Evolutionary conservation across 2,329 filamentous ascomycete genomes (phyloP), one percentile per base, ranked within the genome.

Genomic region (Ceratocystis alfenasii): DNA sequence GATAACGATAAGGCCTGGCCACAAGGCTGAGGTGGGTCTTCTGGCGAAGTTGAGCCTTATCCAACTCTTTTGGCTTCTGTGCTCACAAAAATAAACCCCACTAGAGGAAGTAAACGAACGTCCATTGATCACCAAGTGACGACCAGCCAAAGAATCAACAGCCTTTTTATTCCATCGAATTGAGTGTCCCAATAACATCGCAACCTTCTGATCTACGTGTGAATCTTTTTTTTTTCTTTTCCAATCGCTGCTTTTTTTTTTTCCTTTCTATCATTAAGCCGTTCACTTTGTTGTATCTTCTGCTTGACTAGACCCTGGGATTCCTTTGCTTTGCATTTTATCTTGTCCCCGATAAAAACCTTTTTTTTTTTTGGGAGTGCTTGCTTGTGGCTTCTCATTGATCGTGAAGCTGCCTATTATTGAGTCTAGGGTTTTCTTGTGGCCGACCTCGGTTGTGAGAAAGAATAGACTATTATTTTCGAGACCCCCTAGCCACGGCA

Each of bases 11-110:
- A 59, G 55, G 33, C 30, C 28, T 59, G 10, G 17, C 3, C 15
- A 41, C 63, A 61, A 65, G 63, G 63, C 63, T 65, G 63, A 65
- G 48, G 63, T 65, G 63, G 63, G 53, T 65, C 63, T 28, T 7
- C n/a, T 45, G 10, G 22, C 25, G 22, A 15, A n/a, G 22, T 8
- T n/a, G 55, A 59, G 55, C 55, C 30, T 59, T 36, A 12, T 20
- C 55, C 17, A 36, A 15, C 22, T 25, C 25, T 25, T 55, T 20
- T 59, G 55, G 62, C 44, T 36, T 50, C 44, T 28, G 8, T 30
- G 53, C 63, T 25, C 28, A 65, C 63, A 48, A 48, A 59, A 57
- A 41, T n/a, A 33, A 60, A 59, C 62, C 61, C 62, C 62, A 59
- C 63, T 55, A 65, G 44, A 57, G 22, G 25, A 20, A 12, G 33